phyloP scores from a whole-genome alignment of 1,284 basidiomycete species.

The Caloboletus firmus region DNA sequence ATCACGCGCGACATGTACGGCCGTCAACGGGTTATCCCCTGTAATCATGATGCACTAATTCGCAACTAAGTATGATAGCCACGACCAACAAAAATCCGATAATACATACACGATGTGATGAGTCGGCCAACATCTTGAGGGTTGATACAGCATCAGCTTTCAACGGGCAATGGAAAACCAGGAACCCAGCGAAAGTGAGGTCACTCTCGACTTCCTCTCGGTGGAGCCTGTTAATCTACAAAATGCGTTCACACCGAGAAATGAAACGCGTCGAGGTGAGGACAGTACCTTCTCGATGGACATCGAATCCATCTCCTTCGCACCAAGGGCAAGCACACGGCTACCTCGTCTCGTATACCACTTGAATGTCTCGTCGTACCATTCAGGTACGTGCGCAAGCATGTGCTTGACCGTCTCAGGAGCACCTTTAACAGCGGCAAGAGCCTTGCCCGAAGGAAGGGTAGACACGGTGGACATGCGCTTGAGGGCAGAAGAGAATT shows the following conservation, averaged over 20 bases:
- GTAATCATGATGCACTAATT: conserved; percentile 94
- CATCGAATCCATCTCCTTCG: conserved; percentile 76
- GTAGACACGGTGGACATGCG: conserved; percentile 90
- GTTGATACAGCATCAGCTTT: conserved; percentile 90
- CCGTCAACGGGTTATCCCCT: conserved; percentile 94
- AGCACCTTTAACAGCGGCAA: conserved; percentile 87
- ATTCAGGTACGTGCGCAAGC: conserved; percentile 69
- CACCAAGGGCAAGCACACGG: conserved; percentile 86
- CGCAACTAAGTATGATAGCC: conserved; percentile 29
- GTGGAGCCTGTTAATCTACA: conserved; percentile 80
- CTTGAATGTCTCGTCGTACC: conserved; percentile 92
- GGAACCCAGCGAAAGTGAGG: conserved; percentile 84
- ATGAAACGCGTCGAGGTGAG: neutral
- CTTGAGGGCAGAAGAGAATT: conserved; percentile 94
- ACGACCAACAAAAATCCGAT: neutral
- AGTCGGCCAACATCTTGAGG: conserved; percentile 90
- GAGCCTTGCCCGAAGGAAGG: conserved; percentile 58
- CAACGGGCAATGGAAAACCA: conserved; percentile 95
- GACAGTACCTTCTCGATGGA: conserved; percentile 60
- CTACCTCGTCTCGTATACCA: conserved; percentile 90
- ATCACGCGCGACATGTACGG: conserved; percentile 89
- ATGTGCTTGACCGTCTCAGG: conserved; percentile 92
- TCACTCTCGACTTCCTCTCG: conserved; percentile 78
- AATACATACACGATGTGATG: conserved; percentile 83
- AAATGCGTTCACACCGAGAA: neutral